Percentiles rank a stretch among this genome's conserved stretches.
Conservation (phyloP, 2,329 filamentous ascomycete genomes). For the Sclerotinia spermophila region DNA sequence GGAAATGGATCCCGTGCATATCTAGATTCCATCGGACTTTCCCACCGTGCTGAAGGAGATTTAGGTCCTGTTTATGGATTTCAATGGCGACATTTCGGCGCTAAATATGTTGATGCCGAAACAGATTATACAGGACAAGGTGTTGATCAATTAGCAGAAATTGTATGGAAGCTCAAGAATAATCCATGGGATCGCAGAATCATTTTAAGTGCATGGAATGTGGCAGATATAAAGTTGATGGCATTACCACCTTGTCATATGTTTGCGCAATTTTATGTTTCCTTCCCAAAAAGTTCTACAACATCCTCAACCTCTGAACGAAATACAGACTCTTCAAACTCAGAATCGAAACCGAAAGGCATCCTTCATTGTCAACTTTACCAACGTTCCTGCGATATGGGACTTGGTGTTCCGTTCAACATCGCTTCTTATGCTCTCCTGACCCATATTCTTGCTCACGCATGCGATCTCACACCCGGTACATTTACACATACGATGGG, state of each 20-base stretch:
- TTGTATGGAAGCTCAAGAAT: constrained; percentile 79
- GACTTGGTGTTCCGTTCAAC: constrained; percentile 91
- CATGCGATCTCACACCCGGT: constrained; percentile 78
- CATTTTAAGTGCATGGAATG: constrained; percentile 93
- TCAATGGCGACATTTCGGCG: constrained; percentile 98
- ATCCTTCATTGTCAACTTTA: constrained; percentile 85
- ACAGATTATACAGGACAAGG: constrained; percentile 84
- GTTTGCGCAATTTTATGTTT: constrained; percentile 82
- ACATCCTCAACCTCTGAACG: background rate
- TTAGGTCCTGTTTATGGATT: constrained; percentile 96
- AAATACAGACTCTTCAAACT: background rate
- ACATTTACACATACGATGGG: constrained; percentile 95
- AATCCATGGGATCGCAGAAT: constrained; percentile 88
- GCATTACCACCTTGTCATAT: constrained; percentile 93
- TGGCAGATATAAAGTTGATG: constrained; percentile 79
- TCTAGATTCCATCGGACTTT: constrained; percentile 79
- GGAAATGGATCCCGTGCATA: constrained; percentile 90
- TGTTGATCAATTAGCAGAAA: constrained; percentile 86
- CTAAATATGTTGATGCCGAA: constrained; percentile 74
- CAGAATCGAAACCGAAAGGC: constrained; percentile 46
- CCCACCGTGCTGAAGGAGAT: constrained; percentile 80
- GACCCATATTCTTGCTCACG: constrained; percentile 92
- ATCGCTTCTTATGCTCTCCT: constrained; percentile 92
- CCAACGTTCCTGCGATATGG: constrained; percentile 95
- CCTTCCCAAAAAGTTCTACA: constrained; percentile 27